These are phyloP conservation scores for Plantago major DNA, from an alignment of 257 asterid genomes.

Conservation along the genomic window DNA sequence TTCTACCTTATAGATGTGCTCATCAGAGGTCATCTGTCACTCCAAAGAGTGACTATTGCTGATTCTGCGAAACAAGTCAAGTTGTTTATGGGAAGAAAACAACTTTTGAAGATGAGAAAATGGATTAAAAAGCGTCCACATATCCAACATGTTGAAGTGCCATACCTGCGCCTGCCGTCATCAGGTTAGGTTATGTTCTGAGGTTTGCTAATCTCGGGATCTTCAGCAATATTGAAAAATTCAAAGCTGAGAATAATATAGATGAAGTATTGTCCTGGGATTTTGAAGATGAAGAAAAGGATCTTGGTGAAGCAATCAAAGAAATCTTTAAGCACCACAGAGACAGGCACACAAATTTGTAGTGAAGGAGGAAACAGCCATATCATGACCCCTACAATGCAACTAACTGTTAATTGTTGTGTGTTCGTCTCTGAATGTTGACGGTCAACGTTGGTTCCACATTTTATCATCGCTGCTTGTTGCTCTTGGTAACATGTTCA, in stretches of 20 bases:
- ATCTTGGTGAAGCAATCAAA: too few species aligned
- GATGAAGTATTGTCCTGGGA: neutral
- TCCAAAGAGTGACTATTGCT: neutral
- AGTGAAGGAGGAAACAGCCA: too few species aligned
- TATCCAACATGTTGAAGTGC: neutral
- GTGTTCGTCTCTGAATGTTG: too few species aligned
- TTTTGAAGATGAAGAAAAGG: neutral
- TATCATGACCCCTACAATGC: too few species aligned
- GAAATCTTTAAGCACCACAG: neutral
- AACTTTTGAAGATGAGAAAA: neutral
- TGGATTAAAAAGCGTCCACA: neutral
- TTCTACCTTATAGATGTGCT: neutral
- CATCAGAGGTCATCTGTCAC: neutral
- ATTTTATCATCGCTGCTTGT: too few species aligned
- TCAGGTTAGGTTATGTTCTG: neutral
- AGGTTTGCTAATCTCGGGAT: neutral
- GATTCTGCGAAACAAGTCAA: neutral
- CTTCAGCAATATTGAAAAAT: neutral
- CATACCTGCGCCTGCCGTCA: neutral
- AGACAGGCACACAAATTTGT: too few species aligned
- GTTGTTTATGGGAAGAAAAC: neutral
- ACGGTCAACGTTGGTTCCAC: too few species aligned
- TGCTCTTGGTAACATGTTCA: too few species aligned
- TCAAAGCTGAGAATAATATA: too few species aligned
- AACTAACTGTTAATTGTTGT: too few species aligned